Percentiles rank a stretch among this genome's conserved stretches.
Evolutionary conservation across 2,329 filamentous ascomycete genomes (phyloP).

Genomic region (Drechslera avenae): DNA sequence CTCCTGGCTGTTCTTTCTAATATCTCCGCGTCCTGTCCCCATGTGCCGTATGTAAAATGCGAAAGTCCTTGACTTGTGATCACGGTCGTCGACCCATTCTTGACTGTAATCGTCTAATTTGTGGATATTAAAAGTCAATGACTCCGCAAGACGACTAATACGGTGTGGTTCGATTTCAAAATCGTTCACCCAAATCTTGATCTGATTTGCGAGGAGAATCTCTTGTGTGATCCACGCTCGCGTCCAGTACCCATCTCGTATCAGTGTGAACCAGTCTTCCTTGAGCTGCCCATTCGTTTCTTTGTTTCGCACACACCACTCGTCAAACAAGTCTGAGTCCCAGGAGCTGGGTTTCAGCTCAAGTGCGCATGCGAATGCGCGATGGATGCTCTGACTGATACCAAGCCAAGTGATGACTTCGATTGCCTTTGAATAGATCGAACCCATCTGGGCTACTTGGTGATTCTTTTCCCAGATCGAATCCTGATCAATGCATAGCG

Average conservation of each 20-base stretch:
- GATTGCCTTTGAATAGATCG: slow-evolving; percentile 15
- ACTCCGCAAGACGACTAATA: not conserved
- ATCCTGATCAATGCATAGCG: slow-evolving; percentile 35
- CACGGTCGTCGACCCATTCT: no score
- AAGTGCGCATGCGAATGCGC: no score
- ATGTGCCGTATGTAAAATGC: no score
- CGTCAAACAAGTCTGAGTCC: no score
- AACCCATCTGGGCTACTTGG: slow-evolving; percentile 23
- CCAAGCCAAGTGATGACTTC: slow-evolving; percentile 24
- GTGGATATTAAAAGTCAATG: no score
- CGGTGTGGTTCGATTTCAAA: not conserved
- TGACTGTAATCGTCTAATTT: no score
- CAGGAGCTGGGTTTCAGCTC: no score
- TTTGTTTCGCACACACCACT: no score
- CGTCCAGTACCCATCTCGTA: not conserved
- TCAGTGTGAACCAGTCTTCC: not conserved
- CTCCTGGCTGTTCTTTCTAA: no score
- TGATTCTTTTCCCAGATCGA: slow-evolving; percentile 14
- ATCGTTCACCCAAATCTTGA: not conserved
- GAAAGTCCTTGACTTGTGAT: no score
- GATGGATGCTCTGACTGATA: not conserved
- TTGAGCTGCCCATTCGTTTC: not conserved
- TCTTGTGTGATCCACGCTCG: slow-evolving; percentile 14
- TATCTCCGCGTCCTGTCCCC: no score
- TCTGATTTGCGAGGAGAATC: slow-evolving; percentile 1